phyloP scores from a whole-genome alignment of 2,329 filamentous ascomycete species.

The Cladophialophora chaetospira region DNA sequence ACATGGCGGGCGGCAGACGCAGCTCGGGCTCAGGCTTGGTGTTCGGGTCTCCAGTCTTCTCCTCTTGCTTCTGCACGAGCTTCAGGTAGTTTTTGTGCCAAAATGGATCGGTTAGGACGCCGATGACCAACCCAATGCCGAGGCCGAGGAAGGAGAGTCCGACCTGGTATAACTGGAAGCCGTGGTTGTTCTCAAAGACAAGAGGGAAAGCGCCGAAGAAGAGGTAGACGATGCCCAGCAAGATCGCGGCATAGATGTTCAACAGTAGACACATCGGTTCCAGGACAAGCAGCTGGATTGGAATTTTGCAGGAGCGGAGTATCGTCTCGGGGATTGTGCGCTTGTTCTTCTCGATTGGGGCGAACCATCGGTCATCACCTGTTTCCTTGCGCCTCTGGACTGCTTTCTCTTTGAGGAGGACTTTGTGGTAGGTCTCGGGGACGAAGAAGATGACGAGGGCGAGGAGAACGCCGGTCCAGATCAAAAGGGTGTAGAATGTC shows the following conservation, averaged over 20 bases:
- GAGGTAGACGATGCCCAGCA: constrained; percentile 86
- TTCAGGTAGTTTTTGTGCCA: constrained; percentile 20
- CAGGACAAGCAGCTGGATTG: constrained; percentile 75
- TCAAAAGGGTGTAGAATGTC: constrained; percentile 82
- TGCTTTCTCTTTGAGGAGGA: constrained; percentile 72
- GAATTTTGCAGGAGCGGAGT: constrained; percentile 57
- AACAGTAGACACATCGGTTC: constrained; percentile 86
- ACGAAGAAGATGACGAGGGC: constrained; percentile 69
- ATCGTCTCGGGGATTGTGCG: constrained; percentile 68
- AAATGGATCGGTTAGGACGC: constrained; percentile 45
- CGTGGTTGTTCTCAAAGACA: constrained; percentile 64
- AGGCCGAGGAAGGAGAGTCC: constrained; percentile 49
- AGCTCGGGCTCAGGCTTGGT: constrained; percentile 53
- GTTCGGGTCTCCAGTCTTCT: constrained; percentile 34
- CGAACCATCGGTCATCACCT: constrained; percentile 68
- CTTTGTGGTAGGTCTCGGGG: constrained; percentile 81
- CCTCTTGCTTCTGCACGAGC: constrained; percentile 38
- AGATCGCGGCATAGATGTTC: constrained; percentile 77
- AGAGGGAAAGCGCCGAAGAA: constrained; percentile 88
- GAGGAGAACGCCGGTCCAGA: constrained; percentile 72
- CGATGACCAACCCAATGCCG: constrained; percentile 48
- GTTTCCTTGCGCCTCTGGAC: constrained; percentile 73
- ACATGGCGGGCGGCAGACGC: constrained; percentile 53
- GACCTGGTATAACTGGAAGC: constrained; percentile 37
- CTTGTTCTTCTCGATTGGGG: constrained; percentile 72